Percentiles rank a stretch among this genome's conserved stretches.
These are phyloP conservation scores for Diaporthe ilicicola DNA, from an alignment of 2,329 filamentous ascomycete genomes.

Conservation along the genomic window DNA sequence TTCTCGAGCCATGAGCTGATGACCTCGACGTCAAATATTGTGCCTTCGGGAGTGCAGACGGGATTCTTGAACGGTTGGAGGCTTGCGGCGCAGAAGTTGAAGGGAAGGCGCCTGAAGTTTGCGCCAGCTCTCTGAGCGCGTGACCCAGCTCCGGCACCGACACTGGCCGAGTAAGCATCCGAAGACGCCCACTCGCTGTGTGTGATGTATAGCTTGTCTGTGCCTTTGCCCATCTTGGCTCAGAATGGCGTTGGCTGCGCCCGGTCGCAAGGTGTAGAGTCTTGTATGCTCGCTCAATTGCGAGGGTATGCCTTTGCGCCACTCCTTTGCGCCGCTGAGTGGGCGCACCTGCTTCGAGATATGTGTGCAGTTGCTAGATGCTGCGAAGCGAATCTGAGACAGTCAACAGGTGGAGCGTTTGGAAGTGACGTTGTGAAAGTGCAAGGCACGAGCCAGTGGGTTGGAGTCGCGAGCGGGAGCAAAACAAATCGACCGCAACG, in stretches of 20 bases:
- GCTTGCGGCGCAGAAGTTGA: slow-evolving; percentile 97
- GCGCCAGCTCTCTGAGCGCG: slow-evolving; percentile 64
- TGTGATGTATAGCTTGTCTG: slow-evolving; percentile 78
- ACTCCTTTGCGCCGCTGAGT: too few relatives aligned
- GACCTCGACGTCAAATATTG: slow-evolving; percentile 94
- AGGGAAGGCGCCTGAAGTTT: slow-evolving; percentile 88
- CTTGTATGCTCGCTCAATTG: background rate
- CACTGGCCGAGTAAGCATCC: slow-evolving; percentile 86
- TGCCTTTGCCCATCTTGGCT: slow-evolving; percentile 57
- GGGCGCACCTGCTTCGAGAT: background rate
- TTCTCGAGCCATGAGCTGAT: slow-evolving; percentile 95
- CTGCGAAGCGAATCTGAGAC: background rate
- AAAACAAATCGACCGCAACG: background rate
- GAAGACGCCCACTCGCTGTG: slow-evolving; percentile 97
- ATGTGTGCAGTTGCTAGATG: background rate
- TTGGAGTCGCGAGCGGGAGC: background rate
- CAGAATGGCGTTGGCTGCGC: slow-evolving; percentile 21
- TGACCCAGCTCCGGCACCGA: slow-evolving; percentile 72
- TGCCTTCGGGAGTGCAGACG: slow-evolving; percentile 87
- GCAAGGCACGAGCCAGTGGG: background rate
- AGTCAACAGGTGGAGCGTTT: background rate
- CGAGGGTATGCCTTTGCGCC: background rate
- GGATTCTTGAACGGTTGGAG: slow-evolving; percentile 95
- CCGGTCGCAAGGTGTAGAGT: background rate
- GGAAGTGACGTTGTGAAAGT: background rate